Conservation (phyloP, 768 basidiomycete genomes). For the Tulasnella sp. region DNA sequence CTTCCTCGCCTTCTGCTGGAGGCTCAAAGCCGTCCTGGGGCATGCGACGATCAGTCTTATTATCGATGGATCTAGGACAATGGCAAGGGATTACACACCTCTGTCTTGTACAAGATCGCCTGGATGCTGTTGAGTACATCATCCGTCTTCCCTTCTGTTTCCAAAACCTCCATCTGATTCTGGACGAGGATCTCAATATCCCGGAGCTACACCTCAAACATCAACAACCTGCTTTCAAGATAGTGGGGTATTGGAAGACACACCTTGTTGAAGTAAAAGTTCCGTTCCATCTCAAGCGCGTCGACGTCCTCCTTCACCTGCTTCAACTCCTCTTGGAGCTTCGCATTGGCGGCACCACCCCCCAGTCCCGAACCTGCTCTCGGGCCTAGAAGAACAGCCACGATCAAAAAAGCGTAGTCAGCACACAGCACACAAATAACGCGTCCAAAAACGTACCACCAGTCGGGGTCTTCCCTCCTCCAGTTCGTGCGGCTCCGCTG, state of each 20-base stretch:
- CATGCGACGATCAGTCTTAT: too few species aligned
- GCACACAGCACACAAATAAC: neutral
- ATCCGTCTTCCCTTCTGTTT: constrained; percentile 39
- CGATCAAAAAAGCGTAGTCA: neutral
- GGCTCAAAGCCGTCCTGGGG: constrained; percentile 7
- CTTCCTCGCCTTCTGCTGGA: neutral
- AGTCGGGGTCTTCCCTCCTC: constrained; percentile 13
- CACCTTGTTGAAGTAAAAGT: constrained; percentile 98
- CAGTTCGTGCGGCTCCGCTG: neutral
- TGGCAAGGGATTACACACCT: neutral
- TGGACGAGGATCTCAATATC: constrained; percentile 94
- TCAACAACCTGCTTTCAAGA: neutral
- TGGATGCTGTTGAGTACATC: constrained; percentile 65
- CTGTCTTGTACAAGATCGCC: constrained; percentile 64
- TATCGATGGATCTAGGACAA: too few species aligned
- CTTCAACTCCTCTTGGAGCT: constrained; percentile 62
- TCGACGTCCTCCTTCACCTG: constrained; percentile 77
- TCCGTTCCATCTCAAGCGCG: constrained; percentile 90
- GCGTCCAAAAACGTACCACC: constrained; percentile 14
- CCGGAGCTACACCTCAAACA: constrained; percentile 52
- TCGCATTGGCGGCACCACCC: constrained; percentile 28
- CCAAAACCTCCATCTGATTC: constrained; percentile 54
- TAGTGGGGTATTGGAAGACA: constrained; percentile 20
- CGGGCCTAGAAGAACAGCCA: neutral
- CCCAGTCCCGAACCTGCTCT: constrained; percentile 28